A percentile compares a stretch with the other conserved stretches of the same genome.
These are phyloP conservation scores for Lentinula boryana DNA, from an alignment of 768 basidiomycete species.

Conservation along the genomic window DNA sequence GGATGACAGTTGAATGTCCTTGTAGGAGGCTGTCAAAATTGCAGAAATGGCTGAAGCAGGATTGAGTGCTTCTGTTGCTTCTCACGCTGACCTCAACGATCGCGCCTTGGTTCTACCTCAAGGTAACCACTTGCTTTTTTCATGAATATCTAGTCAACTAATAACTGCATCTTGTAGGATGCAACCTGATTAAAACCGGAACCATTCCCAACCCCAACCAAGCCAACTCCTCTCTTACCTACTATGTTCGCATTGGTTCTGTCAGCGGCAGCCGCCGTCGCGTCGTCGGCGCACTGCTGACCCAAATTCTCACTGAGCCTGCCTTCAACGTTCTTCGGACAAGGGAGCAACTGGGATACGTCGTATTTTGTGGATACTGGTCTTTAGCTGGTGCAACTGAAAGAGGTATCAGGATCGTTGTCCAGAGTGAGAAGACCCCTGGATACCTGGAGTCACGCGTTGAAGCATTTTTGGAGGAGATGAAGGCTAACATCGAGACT, in stretches of 20 bases:
- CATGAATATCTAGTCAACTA: background rate
- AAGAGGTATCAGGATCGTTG: slow-evolving; percentile 72
- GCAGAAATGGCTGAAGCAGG: slow-evolving; percentile 67
- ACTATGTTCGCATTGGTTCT: slow-evolving; percentile 78
- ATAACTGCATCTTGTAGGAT: slow-evolving; percentile 36
- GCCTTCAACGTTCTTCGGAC: slow-evolving; percentile 89
- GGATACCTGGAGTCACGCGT: slow-evolving; percentile 82
- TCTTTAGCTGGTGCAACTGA: slow-evolving; percentile 58
- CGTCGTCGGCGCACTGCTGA: slow-evolving; percentile 64
- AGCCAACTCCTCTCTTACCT: slow-evolving; percentile 80
- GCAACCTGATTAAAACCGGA: slow-evolving; percentile 60
- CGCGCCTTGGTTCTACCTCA: slow-evolving; percentile 60
- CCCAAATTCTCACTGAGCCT: slow-evolving; percentile 86
- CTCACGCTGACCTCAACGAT: slow-evolving; percentile 49
- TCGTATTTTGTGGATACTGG: slow-evolving; percentile 64
- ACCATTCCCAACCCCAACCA: slow-evolving; percentile 79
- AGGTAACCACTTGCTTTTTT: slow-evolving; percentile 32
- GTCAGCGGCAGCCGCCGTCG: slow-evolving; percentile 57
- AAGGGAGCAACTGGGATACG: slow-evolving; percentile 92
- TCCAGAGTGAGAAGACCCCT: slow-evolving; percentile 84
- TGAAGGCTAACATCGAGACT: slow-evolving; percentile 59
- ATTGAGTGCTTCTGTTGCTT: slow-evolving; percentile 49
- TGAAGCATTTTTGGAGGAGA: slow-evolving; percentile 77
- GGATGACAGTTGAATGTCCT: background rate
- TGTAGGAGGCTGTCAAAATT: slow-evolving; percentile 71